Base-by-base conservation (phyloP, 2,329 filamentous ascomycete species). In the Ceratocystis lukuohia region DNA sequence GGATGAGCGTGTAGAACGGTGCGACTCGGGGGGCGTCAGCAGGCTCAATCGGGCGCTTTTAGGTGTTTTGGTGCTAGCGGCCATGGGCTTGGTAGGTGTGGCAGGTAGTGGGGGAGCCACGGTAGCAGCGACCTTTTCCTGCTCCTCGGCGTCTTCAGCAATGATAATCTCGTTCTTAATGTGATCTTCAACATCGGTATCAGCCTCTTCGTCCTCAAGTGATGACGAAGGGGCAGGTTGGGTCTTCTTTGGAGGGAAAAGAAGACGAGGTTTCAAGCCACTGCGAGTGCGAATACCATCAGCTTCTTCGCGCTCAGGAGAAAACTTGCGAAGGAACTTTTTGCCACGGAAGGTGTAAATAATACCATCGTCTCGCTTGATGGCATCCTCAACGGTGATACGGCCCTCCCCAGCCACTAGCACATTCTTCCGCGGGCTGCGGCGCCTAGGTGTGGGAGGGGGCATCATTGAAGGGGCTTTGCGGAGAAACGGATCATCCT, bases 321-420 rank as follows among this genome's bases (percentile, higher is more conserved):
- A 74, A 70, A 87, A 90, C 72, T 86, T 88, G 74, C 86, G 85
- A 77, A 90, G 91, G 66, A 89, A 79, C 73, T 85, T 89, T 79
- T 88, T 90, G 73, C 89, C 89, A 71, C 89, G 89, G 79, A 93
- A 93, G 12, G 86, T 82, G 71, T 86, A 90, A 69, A 91, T 78
- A 72, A 91, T 81, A 68, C 89, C 89, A 74, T 93, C 88, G 3
- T 86, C 81, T 37, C 87, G 85, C 41, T 79, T 75, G 2, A 82
- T 80, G 15, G 84, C 84, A 59, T 88, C 82, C 5, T 89, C 83
- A 68, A 91, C 78, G 2, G 82, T 77, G 70, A 83, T 77, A 30
- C 78, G 76, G 37, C 82, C 82, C 72, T 85, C 82, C 53, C 85
- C 83, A 0, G 81, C 80, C 68, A 85, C 79, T 20, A 74, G 73